Conservation (phyloP, 1,284 basidiomycete species). For the Cutaneotrichosporon mucoides region DNA sequence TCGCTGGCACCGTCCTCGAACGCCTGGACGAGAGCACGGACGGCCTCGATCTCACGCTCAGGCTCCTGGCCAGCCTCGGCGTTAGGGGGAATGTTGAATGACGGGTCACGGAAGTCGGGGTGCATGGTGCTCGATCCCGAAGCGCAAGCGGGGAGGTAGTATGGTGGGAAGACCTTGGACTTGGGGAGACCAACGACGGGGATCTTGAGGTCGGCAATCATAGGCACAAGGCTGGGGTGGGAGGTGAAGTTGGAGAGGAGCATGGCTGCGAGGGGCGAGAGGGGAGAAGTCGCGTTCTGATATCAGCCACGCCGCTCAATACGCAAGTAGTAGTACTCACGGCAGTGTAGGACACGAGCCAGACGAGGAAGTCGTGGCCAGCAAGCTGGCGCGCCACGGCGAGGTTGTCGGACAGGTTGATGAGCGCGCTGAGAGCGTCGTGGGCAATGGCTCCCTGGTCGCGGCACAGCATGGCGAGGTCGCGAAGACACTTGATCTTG, state of each 20-base stretch:
- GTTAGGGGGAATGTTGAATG: slow-evolving; percentile 56
- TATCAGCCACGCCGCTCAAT: slow-evolving; percentile 6
- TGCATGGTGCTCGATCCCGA: slow-evolving; percentile 61
- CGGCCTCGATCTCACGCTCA: slow-evolving; percentile 58
- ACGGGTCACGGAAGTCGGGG: slow-evolving; percentile 43
- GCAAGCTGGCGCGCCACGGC: slow-evolving; percentile 66
- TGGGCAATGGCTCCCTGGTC: slow-evolving; percentile 88
- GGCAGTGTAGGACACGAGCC: slow-evolving; percentile 85
- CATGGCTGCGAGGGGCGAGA: slow-evolving; percentile 95
- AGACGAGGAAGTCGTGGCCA: slow-evolving; percentile 71
- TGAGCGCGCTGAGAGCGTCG: slow-evolving; percentile 87
- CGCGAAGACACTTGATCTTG: slow-evolving; percentile 56
- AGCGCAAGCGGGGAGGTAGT: slow-evolving; percentile 68
- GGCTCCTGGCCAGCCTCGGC: slow-evolving; percentile 57
- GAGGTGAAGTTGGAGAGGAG: slow-evolving; percentile 90
- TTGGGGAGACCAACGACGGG: slow-evolving; percentile 56
- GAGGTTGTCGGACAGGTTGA: slow-evolving; percentile 88
- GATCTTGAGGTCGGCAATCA: slow-evolving; percentile 65
- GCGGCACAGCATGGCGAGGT: slow-evolving; percentile 76
- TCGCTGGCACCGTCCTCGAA: slow-evolving; percentile 70
- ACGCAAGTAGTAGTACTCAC: slow-evolving; percentile 54
- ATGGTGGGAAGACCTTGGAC: slow-evolving; percentile 52
- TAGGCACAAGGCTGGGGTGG: slow-evolving; percentile 64
- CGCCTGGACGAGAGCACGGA: slow-evolving; percentile 77
- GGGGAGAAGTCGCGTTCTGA: slow-evolving; percentile 77